Evolutionary conservation across 345 rosid genomes (phyloP).

Genomic region (Excoecaria agallocha): DNA sequence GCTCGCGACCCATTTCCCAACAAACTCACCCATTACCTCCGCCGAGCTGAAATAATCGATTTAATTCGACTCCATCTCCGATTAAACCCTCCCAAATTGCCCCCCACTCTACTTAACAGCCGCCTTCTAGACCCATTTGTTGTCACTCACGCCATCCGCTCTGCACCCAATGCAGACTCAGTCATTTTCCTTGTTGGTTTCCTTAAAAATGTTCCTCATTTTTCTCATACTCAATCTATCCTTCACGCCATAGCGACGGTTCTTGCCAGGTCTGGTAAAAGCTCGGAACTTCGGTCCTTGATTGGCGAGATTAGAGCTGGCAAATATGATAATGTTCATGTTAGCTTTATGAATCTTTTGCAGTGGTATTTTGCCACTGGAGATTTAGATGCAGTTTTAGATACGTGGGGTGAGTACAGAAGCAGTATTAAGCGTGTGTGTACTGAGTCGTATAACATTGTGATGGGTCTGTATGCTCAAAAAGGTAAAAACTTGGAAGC

Average conservation of each 20-base stretch:
- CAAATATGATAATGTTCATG: conserved; percentile 39
- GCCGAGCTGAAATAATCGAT: conserved; percentile 65
- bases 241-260: conserved; percentile 66
- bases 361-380: conserved; percentile 56
- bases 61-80: conserved; percentile 69
- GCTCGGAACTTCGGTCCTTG: conserved; percentile 47
- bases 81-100: conserved; percentile 39
- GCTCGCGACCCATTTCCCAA: conserved; percentile 71
- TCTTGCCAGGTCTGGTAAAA: conserved; percentile 57
- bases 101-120: conserved; percentile 39
- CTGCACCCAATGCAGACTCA: conserved; percentile 61
- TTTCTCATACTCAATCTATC: conserved; percentile 47
- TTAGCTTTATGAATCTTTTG: conserved; percentile 72
- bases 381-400: conserved; percentile 55
- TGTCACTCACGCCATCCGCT: conserved; percentile 63
- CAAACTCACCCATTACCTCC: conserved; percentile 70
- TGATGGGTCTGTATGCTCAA: conserved; percentile 47
- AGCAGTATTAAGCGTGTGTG: conserved; percentile 44
- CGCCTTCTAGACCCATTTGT: conserved; percentile 75
- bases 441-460: conserved; percentile 67
- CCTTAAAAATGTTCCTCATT: conserved; percentile 33
- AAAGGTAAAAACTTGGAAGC: conserved; percentile 47
- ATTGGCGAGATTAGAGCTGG: conserved; percentile 48
- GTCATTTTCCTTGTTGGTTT: conserved; percentile 55
- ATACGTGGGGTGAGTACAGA: conserved; percentile 56